Evolutionary conservation across 2,329 filamentous ascomycete species (phyloP), one percentile per base, ranked within the genome.

Genomic region (Pseudocercospora crystallina): DNA sequence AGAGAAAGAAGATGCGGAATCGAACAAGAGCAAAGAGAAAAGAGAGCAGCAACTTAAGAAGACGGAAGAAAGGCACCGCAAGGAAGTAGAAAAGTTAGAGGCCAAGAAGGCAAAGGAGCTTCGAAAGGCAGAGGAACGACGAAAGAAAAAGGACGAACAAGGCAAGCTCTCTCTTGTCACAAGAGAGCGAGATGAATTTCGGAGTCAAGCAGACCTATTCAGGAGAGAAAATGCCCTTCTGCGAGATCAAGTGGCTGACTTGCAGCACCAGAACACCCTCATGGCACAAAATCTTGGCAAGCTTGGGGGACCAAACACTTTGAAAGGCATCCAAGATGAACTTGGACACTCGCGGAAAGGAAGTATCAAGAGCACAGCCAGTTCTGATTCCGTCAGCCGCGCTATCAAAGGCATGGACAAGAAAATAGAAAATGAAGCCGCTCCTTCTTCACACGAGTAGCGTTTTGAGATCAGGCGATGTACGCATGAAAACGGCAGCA

Each of bases 11-110:
- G 61, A 67, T 9, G 69, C 67, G 29, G 65, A 66, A 20, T 69
- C 74, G 47, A 79, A 80, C 37, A 87, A 85, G 64, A 81, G 85
- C 45, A 81, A 86, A 58, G 83, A 83, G 40, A 85, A 84, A 59
- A 84, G 85, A 60, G 77, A 79, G 56, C 78, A 77, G 10, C 85
- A 89, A 62, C 72, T 87, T 39, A 73, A 73, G 55, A 86, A 84
- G 67, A 71, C 87, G 2, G 81, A 88, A 56, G 78, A 82, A 57
- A 83, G 82, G 70, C 80, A 81, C 41, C 74, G 76, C 51, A 79
- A 77, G 50, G 86, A 90, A 62, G 75, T 82, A 53, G 75, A 73
- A 59, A 86, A 85, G 67, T 78, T 78, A 1, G 70, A 70, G 48
- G 57, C 61, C 42, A 66, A 67, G 47, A 62, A 63, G 35, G 60